Evolutionary conservation across 176 grass and related monocot species (phyloP).

Genomic region (Ampelocalamus luodianensis): DNA sequence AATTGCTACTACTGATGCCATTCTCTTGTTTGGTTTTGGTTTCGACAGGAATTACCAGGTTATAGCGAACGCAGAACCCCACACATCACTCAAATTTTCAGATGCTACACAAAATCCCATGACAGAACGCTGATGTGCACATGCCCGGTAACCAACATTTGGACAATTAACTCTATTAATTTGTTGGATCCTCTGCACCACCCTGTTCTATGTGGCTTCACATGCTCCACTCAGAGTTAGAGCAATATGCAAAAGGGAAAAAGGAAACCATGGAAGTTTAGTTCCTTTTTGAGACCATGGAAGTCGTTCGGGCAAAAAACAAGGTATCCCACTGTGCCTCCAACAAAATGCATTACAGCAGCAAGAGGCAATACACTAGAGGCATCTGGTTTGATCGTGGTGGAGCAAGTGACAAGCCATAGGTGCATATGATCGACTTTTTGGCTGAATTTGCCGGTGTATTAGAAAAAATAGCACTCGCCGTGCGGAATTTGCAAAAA

Average conservation of each 20-base stretch:
- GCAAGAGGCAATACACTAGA: too few species aligned
- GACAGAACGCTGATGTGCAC: not conserved
- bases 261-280: not conserved
- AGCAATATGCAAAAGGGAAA: not conserved
- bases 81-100: constrained; percentile 25
- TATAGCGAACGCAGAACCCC: constrained; percentile 13
- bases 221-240: not conserved
- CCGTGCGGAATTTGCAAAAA: too few species aligned
- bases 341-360: too few species aligned
- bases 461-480: too few species aligned
- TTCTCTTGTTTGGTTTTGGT: not conserved
- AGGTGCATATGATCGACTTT: too few species aligned
- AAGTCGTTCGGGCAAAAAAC: too few species aligned
- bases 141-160: constrained; percentile 12
- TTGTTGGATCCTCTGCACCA: constrained; percentile 23
- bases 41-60: not conserved
- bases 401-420: too few species aligned
- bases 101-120: constrained; percentile 25
- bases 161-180: constrained; percentile 50
- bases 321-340: too few species aligned
- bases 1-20: not conserved
- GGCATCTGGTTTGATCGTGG: too few species aligned
- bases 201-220: not conserved
- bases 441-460: too few species aligned
- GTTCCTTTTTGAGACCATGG: too few species aligned